Evolutionary conservation across 1,139 yeast species (phyloP).

Genomic region (Hyphopichia wangnamkhiaoensis): DNA sequence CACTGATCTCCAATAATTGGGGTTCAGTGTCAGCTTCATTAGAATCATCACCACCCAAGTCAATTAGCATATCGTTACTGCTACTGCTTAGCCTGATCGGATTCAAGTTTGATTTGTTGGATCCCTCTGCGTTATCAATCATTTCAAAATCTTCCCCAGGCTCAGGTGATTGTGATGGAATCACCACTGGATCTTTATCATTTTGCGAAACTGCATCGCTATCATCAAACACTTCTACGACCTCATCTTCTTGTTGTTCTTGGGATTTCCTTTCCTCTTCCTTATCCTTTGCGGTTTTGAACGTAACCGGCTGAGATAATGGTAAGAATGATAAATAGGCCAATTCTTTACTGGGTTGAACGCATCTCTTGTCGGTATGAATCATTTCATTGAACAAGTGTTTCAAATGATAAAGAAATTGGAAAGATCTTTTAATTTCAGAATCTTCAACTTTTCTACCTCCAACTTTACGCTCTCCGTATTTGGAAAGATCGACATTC

Average conservation of each 20-base stretch:
- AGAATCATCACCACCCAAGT: background rate
- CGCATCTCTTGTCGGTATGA: constrained; percentile 59
- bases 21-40: constrained; percentile 8
- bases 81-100: background rate
- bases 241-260: constrained; percentile 4
- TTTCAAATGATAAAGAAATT: constrained; percentile 73
- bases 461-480: constrained; percentile 66
- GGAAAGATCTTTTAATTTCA: constrained; percentile 80
- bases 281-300: constrained; percentile 25
- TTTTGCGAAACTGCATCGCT: constrained; percentile 11
- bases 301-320: constrained; percentile 64
- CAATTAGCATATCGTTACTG: constrained; percentile 1
- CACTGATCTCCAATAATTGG: constrained; percentile 44
- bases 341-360: constrained; percentile 79
- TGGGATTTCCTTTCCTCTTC: background rate
- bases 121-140: background rate
- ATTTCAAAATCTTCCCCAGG: constrained; percentile 7
- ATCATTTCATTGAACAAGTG: constrained; percentile 72
- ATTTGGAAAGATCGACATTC: constrained; percentile 16
- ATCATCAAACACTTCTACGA: constrained; percentile 11
- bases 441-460: constrained; percentile 73
- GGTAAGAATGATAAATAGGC: constrained; percentile 89
- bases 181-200: constrained; percentile 9
- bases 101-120: background rate
- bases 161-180: constrained; percentile 14